Evolutionary conservation across 164 flowering plant species (phyloP).

Genomic region (Piper betle): DNA sequence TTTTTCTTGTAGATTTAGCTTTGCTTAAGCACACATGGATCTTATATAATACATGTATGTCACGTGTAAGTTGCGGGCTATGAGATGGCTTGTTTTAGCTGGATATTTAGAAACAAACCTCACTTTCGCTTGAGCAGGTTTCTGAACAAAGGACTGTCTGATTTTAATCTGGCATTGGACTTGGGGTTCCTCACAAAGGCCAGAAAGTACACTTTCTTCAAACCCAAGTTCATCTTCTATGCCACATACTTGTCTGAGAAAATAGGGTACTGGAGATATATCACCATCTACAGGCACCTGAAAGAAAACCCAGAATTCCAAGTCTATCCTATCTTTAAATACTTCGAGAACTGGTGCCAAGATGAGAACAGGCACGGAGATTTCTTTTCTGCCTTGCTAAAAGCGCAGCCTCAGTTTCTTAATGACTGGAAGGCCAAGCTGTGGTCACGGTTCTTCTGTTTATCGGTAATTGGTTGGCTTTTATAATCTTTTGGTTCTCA

Average conservation of each 20-base stretch:
- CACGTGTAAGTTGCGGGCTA: not conserved
- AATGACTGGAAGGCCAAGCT: constrained; percentile 97
- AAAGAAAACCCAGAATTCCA: constrained; percentile 86
- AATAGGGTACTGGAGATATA: constrained; percentile 98
- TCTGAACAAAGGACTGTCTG: constrained; percentile 96
- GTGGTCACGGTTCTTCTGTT: constrained; percentile 95
- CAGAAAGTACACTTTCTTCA: constrained; percentile 96
- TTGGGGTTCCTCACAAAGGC: constrained; percentile 98
- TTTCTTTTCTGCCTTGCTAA: constrained; percentile 94
- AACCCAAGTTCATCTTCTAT: constrained; percentile 96
- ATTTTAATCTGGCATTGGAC: constrained; percentile 91
- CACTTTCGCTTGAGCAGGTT: constrained; percentile 37
- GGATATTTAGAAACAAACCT: not conserved
- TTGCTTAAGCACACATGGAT: too few relatives aligned
- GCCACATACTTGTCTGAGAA: constrained; percentile 97
- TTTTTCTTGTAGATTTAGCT: too few relatives aligned
- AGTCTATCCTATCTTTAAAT: constrained; percentile 92
- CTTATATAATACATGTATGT: not conserved
- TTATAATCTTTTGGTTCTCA: not conserved
- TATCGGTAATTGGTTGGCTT: constrained; percentile 48
- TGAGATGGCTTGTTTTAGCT: not conserved
- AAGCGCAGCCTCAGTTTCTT: constrained; percentile 97
- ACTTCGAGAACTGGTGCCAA: constrained; percentile 99
- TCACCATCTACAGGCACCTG: constrained; percentile 88
- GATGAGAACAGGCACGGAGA: constrained; percentile 99